These are phyloP conservation scores for Phaeosphaeriaceae sp. DNA, from an alignment of 2,329 filamentous ascomycete species.

Conservation along the genomic window DNA sequence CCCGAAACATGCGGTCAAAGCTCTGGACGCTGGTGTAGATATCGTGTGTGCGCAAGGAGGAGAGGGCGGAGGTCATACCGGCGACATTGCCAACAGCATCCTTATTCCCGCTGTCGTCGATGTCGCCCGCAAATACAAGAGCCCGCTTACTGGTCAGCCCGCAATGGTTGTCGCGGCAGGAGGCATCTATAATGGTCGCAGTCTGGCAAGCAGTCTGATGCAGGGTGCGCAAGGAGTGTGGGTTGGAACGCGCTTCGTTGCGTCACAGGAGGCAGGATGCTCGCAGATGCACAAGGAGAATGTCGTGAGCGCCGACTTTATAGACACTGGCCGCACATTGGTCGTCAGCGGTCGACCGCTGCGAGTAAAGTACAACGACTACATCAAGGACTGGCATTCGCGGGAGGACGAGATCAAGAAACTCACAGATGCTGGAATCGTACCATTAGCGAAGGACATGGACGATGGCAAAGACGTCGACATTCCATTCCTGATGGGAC, in stretches of 20 bases:
- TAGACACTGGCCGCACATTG: conserved; percentile 82
- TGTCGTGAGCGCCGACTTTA: conserved; percentile 79
- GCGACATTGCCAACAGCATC: conserved; percentile 84
- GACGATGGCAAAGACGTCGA: conserved; percentile 84
- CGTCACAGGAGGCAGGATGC: conserved; percentile 79
- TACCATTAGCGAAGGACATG: conserved; percentile 83
- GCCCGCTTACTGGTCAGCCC: conserved; percentile 71
- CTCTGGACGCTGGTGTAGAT: conserved; percentile 84
- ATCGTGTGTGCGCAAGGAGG: conserved; percentile 92
- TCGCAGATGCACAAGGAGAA: conserved; percentile 82
- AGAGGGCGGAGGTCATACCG: conserved; percentile 93
- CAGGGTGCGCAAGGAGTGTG: conserved; percentile 88
- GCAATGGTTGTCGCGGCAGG: conserved; percentile 89
- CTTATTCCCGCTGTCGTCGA: conserved; percentile 88
- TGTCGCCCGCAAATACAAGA: conserved; percentile 75
- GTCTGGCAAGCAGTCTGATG: conserved; percentile 82
- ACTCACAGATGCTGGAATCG: conserved; percentile 77
- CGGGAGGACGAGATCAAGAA: conserved; percentile 76
- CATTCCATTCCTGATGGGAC: conserved; percentile 89
- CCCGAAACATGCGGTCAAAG: conserved; percentile 89
- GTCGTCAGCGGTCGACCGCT: conserved; percentile 84
- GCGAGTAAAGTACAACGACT: conserved; percentile 81
- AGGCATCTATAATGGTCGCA: conserved; percentile 82
- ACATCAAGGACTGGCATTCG: conserved; percentile 81
- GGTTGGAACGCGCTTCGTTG: conserved; percentile 94